These are phyloP conservation scores for Pseudonitzschia pungens DNA, from an alignment of 108 stramenopile genomes.

Conservation along the genomic window DNA sequence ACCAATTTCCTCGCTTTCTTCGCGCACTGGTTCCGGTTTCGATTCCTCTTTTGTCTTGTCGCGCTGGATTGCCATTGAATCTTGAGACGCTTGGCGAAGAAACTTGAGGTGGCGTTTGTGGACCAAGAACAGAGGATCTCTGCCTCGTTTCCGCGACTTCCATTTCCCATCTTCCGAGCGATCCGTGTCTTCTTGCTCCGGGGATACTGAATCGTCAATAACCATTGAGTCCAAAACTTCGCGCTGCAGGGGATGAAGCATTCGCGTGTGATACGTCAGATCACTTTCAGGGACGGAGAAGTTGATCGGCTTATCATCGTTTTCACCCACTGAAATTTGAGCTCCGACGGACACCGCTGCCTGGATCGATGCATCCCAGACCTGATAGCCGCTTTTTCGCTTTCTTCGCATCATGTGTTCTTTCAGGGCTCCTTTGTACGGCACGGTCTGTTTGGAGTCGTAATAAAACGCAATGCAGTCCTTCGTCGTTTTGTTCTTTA, in stretches of 20 bases:
- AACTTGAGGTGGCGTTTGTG: conserved; percentile 52
- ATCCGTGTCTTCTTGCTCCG: conserved; percentile 35
- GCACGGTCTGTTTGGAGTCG: conserved; percentile 85
- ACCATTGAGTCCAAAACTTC: conserved; percentile 59
- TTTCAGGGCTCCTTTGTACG: conserved; percentile 83
- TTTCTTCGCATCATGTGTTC: conserved; percentile 83
- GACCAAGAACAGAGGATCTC: conserved; percentile 52
- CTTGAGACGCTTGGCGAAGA: conserved; percentile 48
- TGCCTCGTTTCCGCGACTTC: conserved; percentile 32
- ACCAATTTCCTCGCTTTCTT: conserved; percentile 13
- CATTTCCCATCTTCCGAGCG: conserved; percentile 32
- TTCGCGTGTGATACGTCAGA: conserved; percentile 50
- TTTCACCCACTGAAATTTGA: conserved; percentile 53
- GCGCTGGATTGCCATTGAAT: conserved; percentile 36
- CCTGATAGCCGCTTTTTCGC: conserved; percentile 58
- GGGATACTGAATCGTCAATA: conserved; percentile 30
- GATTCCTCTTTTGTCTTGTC: conserved; percentile 5
- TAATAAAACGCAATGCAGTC: conserved; percentile 96
- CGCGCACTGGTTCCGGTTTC: not conserved
- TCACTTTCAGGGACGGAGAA: conserved; percentile 67
- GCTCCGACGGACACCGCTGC: conserved; percentile 74
- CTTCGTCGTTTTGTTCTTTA: conserved; percentile 84
- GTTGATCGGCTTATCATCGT: conserved; percentile 65
- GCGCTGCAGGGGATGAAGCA: conserved; percentile 72
- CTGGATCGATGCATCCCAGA: conserved; percentile 86